Evolutionary conservation across 78 protist genomes (phyloP).

Genomic region (Dictyostelium capitatum): DNA sequence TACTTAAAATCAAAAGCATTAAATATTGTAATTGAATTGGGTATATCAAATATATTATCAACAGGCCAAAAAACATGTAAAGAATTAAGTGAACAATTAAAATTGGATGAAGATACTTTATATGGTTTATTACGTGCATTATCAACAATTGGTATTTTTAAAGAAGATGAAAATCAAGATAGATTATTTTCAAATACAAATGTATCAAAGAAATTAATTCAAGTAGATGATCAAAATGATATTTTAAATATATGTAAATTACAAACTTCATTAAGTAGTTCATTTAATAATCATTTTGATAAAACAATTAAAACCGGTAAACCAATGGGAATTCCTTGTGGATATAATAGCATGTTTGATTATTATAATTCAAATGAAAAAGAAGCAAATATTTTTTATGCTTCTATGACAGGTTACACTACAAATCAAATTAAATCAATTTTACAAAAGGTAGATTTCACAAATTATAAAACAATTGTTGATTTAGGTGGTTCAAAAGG

Average conservation of each 20-base stretch:
- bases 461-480: background rate
- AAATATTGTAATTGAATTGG: background rate
- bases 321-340: background rate
- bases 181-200: background rate
- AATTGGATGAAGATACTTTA: background rate
- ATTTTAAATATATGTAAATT: background rate
- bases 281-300: background rate
- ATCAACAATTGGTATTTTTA: background rate
- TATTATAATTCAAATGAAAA: background rate
- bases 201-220: no score
- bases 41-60: background rate
- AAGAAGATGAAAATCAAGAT: background rate
- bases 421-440: background rate
- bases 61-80: background rate
- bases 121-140: conserved; percentile 10
- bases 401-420: background rate
- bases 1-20: background rate
- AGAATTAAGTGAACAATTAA: background rate
- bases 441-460: background rate
- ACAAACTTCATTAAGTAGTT: background rate
- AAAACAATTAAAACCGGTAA: background rate
- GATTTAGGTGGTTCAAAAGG: conserved; percentile 52
- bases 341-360: background rate
- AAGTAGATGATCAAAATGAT: background rate
- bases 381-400: background rate